A percentile compares a stretch with the other conserved stretches of the same genome.
Conservation (phyloP, 768 basidiomycete species). For the Coprinopsis cinerea region DNA sequence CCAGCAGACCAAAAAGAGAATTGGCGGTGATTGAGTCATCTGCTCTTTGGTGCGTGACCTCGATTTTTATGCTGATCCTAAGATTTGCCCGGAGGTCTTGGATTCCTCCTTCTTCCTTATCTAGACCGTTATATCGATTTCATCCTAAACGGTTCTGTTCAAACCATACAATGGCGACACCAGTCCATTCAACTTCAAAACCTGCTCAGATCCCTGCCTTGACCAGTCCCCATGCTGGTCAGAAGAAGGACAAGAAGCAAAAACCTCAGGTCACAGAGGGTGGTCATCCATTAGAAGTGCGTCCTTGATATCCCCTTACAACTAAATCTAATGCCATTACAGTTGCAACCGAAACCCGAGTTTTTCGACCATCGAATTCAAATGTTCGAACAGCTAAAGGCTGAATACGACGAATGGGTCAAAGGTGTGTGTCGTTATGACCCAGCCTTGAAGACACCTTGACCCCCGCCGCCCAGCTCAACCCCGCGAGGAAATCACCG, state of each 20-base stretch:
- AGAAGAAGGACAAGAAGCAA: slow-evolving; percentile 39
- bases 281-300: slow-evolving; percentile 61
- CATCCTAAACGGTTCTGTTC: too few species aligned
- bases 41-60: too few species aligned
- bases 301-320: slow-evolving; percentile 9
- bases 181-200: slow-evolving; percentile 14
- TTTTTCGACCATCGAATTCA: slow-evolving; percentile 89
- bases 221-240: slow-evolving; percentile 33
- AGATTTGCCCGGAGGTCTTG: too few species aligned
- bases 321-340: neutral
- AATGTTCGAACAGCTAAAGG: slow-evolving; percentile 84
- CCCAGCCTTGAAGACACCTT: slow-evolving; percentile 3
- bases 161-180: too few species aligned
- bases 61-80: too few species aligned
- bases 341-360: slow-evolving; percentile 79
- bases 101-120: too few species aligned
- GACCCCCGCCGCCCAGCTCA: slow-evolving; percentile 42
- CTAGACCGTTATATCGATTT: too few species aligned
- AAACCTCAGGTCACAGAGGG: slow-evolving; percentile 25
- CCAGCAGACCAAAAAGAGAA: too few species aligned
- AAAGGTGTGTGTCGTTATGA: slow-evolving; percentile 45
- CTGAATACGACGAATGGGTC: slow-evolving; percentile 74
- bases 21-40: too few species aligned
- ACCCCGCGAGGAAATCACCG: slow-evolving; percentile 73
- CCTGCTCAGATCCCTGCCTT: slow-evolving; percentile 43